These are phyloP conservation scores for Taxawa tesnikishii DNA, from an alignment of 2,329 filamentous ascomycete species.

Conservation along the genomic window DNA sequence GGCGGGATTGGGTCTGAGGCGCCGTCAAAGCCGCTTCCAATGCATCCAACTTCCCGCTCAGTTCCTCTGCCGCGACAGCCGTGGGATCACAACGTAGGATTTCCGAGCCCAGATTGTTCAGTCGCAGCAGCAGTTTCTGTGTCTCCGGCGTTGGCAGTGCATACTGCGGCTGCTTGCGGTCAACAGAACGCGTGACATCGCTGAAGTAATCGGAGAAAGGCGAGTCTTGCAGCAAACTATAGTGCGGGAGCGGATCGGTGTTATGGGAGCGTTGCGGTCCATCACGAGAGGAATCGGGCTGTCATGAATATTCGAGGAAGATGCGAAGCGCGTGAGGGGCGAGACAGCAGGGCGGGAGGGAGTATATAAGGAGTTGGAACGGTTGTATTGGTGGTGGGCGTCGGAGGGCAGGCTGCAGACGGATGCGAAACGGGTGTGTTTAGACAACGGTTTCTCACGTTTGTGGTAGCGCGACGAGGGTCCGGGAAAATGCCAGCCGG, in stretches of 20 bases:
- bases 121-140: constrained; percentile 22
- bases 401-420: constrained; percentile 1
- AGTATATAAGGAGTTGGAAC: constrained; percentile 3
- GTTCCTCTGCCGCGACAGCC: constrained; percentile 3
- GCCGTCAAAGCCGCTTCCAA: constrained; percentile 19
- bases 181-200: constrained; percentile 18
- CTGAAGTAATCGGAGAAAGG: constrained; percentile 30
- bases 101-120: constrained; percentile 22
- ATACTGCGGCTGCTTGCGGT: constrained; percentile 7
- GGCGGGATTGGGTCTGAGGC: constrained; percentile 10
- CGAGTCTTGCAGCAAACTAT: constrained; percentile 17
- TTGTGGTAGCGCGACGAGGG: constrained; percentile 19
- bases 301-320: neutral
- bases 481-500: constrained; percentile 21
- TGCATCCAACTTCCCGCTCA: constrained; percentile 15
- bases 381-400: neutral
- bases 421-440: constrained; percentile 3
- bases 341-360: constrained; percentile 5
- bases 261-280: constrained; percentile 7
- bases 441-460: constrained; percentile 8
- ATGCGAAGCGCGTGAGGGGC: constrained; percentile 7
- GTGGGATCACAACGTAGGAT: constrained; percentile 17
- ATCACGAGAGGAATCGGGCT: constrained; percentile 5
- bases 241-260: constrained; percentile 7
- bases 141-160: constrained; percentile 14